These are phyloP conservation scores for Rhinocladiella similis DNA, from an alignment of 2,329 filamentous ascomycete genomes.

Conservation along the genomic window DNA sequence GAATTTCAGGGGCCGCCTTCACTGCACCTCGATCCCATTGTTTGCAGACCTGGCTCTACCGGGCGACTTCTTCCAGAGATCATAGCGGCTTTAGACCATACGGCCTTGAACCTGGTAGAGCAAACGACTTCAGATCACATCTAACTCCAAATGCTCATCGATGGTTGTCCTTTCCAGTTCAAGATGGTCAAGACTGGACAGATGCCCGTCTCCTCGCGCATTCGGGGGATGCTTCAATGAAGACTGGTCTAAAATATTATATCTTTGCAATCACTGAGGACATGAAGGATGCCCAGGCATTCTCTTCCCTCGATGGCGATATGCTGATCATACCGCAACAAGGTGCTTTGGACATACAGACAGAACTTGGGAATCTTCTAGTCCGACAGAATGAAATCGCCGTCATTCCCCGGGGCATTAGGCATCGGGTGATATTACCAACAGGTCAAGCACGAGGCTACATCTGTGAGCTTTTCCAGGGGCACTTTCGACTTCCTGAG, in stretches of 20 bases:
- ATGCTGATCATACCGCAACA: conserved; percentile 66
- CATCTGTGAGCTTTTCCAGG: conserved; percentile 66
- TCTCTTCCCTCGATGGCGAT: conserved; percentile 66
- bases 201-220: conserved; percentile 56
- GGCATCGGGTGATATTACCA: conserved; percentile 58
- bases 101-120: not conserved
- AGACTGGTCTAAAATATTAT: conserved; percentile 56
- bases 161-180: conserved; percentile 35
- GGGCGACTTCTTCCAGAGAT: conserved; percentile 56
- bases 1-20: conserved; percentile 54
- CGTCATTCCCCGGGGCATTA: conserved; percentile 66
- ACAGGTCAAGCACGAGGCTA: conserved; percentile 64
- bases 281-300: conserved; percentile 55
- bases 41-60: conserved; percentile 61
- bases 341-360: conserved; percentile 66
- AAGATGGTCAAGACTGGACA: conserved; percentile 54
- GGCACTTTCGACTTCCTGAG: conserved; percentile 65
- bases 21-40: conserved; percentile 58
- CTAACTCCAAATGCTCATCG: conserved; percentile 22
- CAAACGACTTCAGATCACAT: conserved; percentile 42
- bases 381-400: conserved; percentile 69
- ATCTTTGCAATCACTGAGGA: conserved; percentile 57
- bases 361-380: conserved; percentile 64
- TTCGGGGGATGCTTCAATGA: conserved; percentile 58
- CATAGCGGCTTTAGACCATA: conserved; percentile 38